Base-by-base conservation (phyloP, 495 filamentous ascomycete species). In the Aspergillus hancockii region DNA sequence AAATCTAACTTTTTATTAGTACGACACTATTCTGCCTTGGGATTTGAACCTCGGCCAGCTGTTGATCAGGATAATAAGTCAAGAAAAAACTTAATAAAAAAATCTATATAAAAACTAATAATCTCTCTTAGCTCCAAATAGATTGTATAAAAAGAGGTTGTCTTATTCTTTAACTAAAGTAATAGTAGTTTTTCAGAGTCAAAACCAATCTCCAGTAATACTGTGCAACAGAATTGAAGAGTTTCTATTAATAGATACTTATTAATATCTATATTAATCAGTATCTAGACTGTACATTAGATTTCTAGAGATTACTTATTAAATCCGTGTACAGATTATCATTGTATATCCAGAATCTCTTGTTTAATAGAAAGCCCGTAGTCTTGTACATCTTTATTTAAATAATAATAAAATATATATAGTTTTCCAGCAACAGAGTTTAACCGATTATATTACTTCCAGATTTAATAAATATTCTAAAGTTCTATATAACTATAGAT, bases 391-490 rank as follows among this genome's bases (percentile, higher is more conserved):
- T 50, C 54, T 45, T 57, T 43, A 18, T 47, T 28, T 13, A 61
- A 58, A 54, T 55, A 58, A 31, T 66, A 22, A 54, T 61, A 66
- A 22, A 54, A 41, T 53, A 66, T 62, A 32, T 57, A 60, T 40
- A 56, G 63, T 57, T 66, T 66, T 30, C 63, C 63, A 6, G 52
- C 46, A 16, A 63, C 45, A 19, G 49, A 50, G 25, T 66, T 41
- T 28, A 57, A 57, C 19, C 55, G 60, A 36, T 61, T 58, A 14
- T 38, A 13, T 52, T 67, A 63, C 47, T 57, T 62, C 19, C 58
- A 41, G 38, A 67, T 67, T 46, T 25, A 38, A 49, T 67, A 58
- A 1, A 50, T 50, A 31, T 67, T 67, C 62, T 58, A 67, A 8
- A 54, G 52, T 30, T 53, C 52, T 14, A 65, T 49, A 56, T 55